Percentiles rank a stretch among this genome's conserved stretches.
Conservation (phyloP, 139 green algal genomes). For the Volvox reticuliferus region DNA sequence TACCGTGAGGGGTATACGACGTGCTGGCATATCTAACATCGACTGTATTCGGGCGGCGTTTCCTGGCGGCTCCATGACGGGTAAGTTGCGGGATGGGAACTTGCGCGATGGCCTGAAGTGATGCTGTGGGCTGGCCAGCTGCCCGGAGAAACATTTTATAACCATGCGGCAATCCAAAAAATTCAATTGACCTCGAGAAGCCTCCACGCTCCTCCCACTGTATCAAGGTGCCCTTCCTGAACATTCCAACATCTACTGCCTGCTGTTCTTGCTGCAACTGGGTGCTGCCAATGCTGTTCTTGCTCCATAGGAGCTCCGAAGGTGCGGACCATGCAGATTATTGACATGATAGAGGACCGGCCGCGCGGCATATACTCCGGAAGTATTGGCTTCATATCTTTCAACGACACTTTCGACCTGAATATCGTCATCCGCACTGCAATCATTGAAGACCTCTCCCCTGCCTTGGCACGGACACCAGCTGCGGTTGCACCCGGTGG, state of each 20-base stretch:
- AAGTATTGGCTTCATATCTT: constrained; percentile 89
- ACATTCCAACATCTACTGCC: too few species aligned
- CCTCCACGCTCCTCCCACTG: too few species aligned
- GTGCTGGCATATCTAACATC: constrained; percentile 50
- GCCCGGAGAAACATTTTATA: too few species aligned
- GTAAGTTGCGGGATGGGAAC: constrained; percentile 41
- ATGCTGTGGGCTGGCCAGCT: too few species aligned
- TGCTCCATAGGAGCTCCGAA: constrained; percentile 76
- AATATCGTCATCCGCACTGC: constrained; percentile 99
- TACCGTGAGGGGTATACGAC: constrained; percentile 85
- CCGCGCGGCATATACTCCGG: constrained; percentile 94
- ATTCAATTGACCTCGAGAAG: too few species aligned
- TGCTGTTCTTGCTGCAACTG: too few species aligned
- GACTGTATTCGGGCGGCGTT: constrained; percentile 90
- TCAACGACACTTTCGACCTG: constrained; percentile 95
- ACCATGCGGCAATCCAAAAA: too few species aligned
- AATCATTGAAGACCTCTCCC: constrained; percentile 64
- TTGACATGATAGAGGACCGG: constrained; percentile 89
- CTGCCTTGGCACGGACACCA: too few species aligned
- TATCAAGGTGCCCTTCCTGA: too few species aligned
- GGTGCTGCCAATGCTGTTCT: too few species aligned
- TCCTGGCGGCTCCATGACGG: constrained; percentile 97
- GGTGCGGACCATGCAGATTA: constrained; percentile 88
- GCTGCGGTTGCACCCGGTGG: neutral
- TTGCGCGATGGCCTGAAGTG: too few species aligned